A percentile compares a stretch with the other conserved stretches of the same genome.
Conservation (phyloP, 1,139 yeast species). For the Suhomyces yuchorum region DNA sequence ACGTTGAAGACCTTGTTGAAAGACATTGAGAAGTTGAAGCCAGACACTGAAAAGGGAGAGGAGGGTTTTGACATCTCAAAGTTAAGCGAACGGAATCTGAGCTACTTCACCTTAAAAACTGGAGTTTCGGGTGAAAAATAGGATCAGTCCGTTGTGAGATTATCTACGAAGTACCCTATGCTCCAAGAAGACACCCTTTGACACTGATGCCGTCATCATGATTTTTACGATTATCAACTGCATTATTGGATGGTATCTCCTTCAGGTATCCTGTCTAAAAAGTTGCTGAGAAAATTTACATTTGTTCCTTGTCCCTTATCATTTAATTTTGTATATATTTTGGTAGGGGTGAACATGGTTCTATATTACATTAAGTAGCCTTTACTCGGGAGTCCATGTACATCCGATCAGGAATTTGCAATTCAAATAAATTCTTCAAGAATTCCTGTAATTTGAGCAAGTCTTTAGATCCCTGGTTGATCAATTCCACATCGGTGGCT, state of each 20-base stretch:
- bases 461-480: conserved; percentile 65
- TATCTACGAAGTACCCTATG: no score
- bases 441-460: conserved; percentile 63
- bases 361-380: conserved; percentile 1
- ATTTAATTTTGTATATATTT: not conserved
- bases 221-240: not conserved
- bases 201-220: no score
- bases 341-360: not conserved
- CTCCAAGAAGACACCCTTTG: no score
- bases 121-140: no score
- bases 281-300: no score
- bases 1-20: conserved; percentile 26
- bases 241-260: no score
- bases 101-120: conserved; percentile 17
- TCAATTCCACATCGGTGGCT: conserved; percentile 74
- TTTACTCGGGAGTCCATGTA: conserved; percentile 70
- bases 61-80: conserved; percentile 18
- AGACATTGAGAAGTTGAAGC: conserved; percentile 24
- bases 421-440: conserved; percentile 63
- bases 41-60: conserved; percentile 34
- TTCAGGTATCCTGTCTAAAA: no score
- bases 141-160: no score
- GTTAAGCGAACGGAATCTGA: conserved; percentile 8
- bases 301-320: not conserved
- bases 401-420: conserved; percentile 76